These are phyloP conservation scores for Malus hybrid DNA, from an alignment of 331 rosid species.

Conservation along the genomic window DNA sequence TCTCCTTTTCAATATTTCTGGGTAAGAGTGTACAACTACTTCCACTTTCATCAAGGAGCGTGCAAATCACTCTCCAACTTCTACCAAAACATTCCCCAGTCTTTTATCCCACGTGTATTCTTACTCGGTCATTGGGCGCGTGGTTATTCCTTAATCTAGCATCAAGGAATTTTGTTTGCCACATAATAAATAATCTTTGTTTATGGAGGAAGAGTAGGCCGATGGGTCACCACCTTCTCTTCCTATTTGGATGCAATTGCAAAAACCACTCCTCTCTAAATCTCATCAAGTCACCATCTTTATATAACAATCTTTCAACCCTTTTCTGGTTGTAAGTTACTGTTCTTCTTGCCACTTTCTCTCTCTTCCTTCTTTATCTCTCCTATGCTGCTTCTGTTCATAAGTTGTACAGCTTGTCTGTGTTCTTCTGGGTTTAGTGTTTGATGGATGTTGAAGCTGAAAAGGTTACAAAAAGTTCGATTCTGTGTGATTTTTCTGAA, in stretches of 20 bases:
- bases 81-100: no score
- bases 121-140: slow-evolving; percentile 29
- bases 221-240: slow-evolving; percentile 9
- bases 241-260: not conserved
- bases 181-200: not conserved
- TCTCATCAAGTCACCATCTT: slow-evolving; percentile 32
- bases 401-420: not conserved
- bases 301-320: not conserved
- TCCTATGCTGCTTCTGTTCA: slow-evolving; percentile 8
- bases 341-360: not conserved
- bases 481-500: slow-evolving; percentile 10
- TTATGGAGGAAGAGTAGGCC: slow-evolving; percentile 10
- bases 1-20: not conserved
- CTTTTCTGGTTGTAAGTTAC: slow-evolving; percentile 37
- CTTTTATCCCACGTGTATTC: not conserved
- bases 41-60: slow-evolving; percentile 7
- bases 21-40: not conserved
- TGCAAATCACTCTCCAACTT: not conserved
- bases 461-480: not conserved
- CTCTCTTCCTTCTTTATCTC: slow-evolving; percentile 3
- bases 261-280: slow-evolving; percentile 13
- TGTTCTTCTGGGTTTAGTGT: slow-evolving; percentile 32
- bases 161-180: slow-evolving; percentile 32
- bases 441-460: not conserved
- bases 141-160: slow-evolving; percentile 24